Base-by-base conservation (phyloP, 2,329 filamentous ascomycete genomes). In the Diplodia intermedia region DNA sequence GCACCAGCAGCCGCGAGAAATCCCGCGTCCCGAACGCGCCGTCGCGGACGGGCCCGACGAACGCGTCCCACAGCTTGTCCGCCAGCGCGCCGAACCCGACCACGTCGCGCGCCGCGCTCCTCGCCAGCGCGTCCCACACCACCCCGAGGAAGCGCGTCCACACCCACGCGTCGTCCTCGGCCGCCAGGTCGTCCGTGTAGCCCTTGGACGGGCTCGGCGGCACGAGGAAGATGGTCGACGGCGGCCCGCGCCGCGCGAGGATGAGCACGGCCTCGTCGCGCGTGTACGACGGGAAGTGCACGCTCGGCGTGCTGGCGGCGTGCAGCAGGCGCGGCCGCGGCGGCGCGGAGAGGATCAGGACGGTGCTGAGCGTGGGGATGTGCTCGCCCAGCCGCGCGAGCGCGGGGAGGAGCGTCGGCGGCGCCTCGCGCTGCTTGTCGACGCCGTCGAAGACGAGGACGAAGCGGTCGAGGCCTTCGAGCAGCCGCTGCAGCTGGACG, bases 361-460 rank as follows among this genome's bases (percentile, higher is more conserved):
- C 80, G 40, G 90, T 88, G 7, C 89, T 91, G 9, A 98, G 86
- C 72, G 85, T 88, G 1, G 93, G 90, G 54, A 97, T 91, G 92
- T 97, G 33, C 2, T 97, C 93, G 15, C 91, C 90, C 23, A 99
- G 79, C 69, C 94, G 86, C 26, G 91, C 92, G 70, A 99, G 81
- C 14, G 92, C 93, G 38, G 94, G 89, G 4, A 97, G 81, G 15
- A 98, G 80, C 1, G 92, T 97, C 2, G 88, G 85, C 6, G 91
- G 88, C 6, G 91, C 88, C 75, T 98, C 94, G 74, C 90, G 86
- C 77, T 97, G 91, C 70, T 86, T 87, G 77, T 98, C 94, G 68
- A 98, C 90, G 12, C 89, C 92, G 81, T 98, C 95, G 70, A 98
- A 86, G 12, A 97, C 91, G 68, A 98, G 79, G 9, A 94, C 89